phyloP scores from a whole-genome alignment of 768 basidiomycete genomes.

The Boletus tomentosulus region DNA sequence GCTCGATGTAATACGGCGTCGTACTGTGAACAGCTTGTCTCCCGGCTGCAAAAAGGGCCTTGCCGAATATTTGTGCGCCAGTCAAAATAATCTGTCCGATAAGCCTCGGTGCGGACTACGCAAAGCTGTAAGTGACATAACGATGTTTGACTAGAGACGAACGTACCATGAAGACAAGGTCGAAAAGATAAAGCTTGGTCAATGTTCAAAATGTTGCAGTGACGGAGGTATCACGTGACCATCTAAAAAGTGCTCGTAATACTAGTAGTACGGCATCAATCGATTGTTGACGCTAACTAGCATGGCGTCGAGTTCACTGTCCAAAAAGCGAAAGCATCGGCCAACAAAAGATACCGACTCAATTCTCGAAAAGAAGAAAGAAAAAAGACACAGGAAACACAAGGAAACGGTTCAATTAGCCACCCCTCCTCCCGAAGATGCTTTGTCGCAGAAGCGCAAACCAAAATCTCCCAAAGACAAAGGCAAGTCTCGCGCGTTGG shows the following conservation, averaged over 20 bases:
- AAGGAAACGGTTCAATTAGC: background rate
- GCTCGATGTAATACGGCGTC: conserved; percentile 24
- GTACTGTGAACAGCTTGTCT: conserved; percentile 90
- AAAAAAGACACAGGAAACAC: conserved; percentile 26
- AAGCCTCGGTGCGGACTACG: conserved; percentile 72
- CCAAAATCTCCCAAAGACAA: conserved; percentile 32
- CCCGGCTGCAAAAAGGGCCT: conserved; percentile 87
- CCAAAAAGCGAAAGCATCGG: conserved; percentile 53
- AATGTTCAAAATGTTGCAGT: background rate
- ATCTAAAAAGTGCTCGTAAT: conserved; percentile 6
- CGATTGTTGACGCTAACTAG: conserved; percentile 11
- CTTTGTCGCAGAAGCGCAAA: conserved; percentile 12
- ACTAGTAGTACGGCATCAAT: background rate
- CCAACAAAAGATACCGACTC: conserved; percentile 15
- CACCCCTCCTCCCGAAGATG: conserved; percentile 7
- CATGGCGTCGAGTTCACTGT: conserved; percentile 3
- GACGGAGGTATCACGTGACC: conserved; percentile 15
- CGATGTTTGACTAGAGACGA: background rate
- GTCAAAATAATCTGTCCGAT: conserved; percentile 77
- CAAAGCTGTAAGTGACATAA: background rate
- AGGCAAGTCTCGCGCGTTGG: conserved; percentile 34
- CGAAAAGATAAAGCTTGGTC: background rate
- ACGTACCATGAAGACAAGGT: conserved; percentile 22
- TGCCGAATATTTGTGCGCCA: conserved; percentile 81
- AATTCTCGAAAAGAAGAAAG: conserved; percentile 33